These are phyloP conservation scores for Wallacemonas collosoma DNA, from an alignment of 208 protist species.

Conservation along the genomic window DNA sequence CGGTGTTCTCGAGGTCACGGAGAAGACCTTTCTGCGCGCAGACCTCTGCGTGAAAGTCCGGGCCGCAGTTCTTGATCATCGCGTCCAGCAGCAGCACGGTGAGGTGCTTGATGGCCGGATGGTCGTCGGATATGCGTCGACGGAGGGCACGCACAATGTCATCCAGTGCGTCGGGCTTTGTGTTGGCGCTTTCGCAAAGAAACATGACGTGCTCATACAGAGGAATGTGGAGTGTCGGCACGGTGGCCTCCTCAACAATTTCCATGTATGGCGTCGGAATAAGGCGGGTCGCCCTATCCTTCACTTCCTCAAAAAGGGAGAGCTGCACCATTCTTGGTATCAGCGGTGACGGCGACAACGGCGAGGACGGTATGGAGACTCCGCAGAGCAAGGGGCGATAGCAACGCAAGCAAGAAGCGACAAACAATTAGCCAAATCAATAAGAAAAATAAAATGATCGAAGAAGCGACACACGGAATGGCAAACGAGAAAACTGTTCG, in stretches of 20 bases:
- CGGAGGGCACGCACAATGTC: constrained; percentile 83
- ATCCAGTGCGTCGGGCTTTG: constrained; percentile 42
- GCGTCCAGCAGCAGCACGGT: constrained; percentile 66
- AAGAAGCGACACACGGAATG: no score
- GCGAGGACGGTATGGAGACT: not conserved
- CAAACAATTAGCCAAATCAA: no score
- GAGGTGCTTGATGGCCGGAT: constrained; percentile 74
- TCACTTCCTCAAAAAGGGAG: constrained; percentile 70
- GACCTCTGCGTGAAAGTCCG: constrained; percentile 66
- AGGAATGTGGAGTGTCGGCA: constrained; percentile 50
- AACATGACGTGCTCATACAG: constrained; percentile 66
- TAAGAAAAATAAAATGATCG: no score
- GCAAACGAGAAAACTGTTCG: no score
- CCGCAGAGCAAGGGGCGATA: no score
- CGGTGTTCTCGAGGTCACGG: constrained; percentile 76
- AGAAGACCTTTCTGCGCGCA: constrained; percentile 75
- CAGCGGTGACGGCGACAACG: not conserved
- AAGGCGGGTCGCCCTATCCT: constrained; percentile 68
- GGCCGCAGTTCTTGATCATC: constrained; percentile 66
- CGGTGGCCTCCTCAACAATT: constrained; percentile 83
- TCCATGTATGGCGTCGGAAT: constrained; percentile 80
- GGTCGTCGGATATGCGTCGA: constrained; percentile 62
- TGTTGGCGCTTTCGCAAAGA: constrained; percentile 71
- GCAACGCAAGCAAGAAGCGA: no score
- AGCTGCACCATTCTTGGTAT: constrained; percentile 65